These are phyloP conservation scores for Begonia peltatifolia DNA, from an alignment of 306 rosid genomes.

Conservation along the genomic window DNA sequence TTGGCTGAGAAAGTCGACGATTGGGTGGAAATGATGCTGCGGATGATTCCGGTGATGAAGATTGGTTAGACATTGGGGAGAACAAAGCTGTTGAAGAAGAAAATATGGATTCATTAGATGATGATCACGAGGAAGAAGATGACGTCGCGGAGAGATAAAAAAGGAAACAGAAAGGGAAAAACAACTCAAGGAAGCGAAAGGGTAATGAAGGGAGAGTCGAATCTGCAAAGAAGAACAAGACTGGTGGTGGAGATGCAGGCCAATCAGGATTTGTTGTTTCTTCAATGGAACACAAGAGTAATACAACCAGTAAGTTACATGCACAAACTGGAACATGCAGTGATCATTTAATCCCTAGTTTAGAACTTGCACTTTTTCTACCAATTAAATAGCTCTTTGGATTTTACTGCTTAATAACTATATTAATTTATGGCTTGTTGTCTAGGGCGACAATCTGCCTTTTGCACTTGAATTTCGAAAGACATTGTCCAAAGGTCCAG, in stretches of 20 bases:
- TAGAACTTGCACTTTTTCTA: no score
- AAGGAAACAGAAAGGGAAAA: slow-evolving; percentile 22
- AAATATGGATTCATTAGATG: slow-evolving; percentile 30
- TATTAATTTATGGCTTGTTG: slow-evolving; percentile 8
- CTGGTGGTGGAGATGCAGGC: slow-evolving; percentile 13
- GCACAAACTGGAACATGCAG: background rate
- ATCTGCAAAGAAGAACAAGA: slow-evolving; percentile 47
- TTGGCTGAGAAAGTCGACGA: slow-evolving; percentile 6
- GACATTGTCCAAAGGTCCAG: slow-evolving; percentile 49
- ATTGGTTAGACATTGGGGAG: slow-evolving; percentile 53
- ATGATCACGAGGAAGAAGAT: slow-evolving; percentile 33
- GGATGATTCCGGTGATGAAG: slow-evolving; percentile 65
- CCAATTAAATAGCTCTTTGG: no score
- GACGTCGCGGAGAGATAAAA: slow-evolving; percentile 14
- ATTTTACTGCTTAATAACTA: no score
- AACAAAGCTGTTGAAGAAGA: slow-evolving; percentile 22
- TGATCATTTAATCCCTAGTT: no score
- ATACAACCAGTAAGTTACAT: slow-evolving; percentile 38
- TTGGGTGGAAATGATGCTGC: slow-evolving; percentile 16
- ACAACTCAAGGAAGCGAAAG: slow-evolving; percentile 36
- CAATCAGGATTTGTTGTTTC: slow-evolving; percentile 20
- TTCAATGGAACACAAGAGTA: slow-evolving; percentile 16
- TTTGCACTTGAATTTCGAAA: slow-evolving; percentile 56
- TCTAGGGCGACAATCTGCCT: slow-evolving; percentile 69
- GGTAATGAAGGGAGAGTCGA: slow-evolving; percentile 18